These are phyloP conservation scores for Clavulina sp. DNA, from an alignment of 768 basidiomycete genomes.

Conservation along the genomic window DNA sequence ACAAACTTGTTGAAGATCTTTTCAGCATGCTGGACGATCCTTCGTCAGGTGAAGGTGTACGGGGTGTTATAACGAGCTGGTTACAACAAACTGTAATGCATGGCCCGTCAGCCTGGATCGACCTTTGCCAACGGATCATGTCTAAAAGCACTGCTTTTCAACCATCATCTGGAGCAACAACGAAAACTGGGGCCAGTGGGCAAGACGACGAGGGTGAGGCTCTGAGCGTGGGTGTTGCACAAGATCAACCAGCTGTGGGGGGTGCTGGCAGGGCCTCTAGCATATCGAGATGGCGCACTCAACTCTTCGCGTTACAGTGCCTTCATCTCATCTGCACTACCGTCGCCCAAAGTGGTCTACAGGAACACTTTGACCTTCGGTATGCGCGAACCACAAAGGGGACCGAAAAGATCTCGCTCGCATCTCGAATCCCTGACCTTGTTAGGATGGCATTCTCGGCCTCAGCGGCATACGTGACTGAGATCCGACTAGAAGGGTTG, in stretches of 20 bases:
- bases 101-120: conserved; percentile 95
- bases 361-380: conserved; percentile 69
- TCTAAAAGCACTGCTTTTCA: conserved; percentile 76
- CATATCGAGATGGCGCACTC: conserved; percentile 89
- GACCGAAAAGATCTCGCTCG: conserved; percentile 44
- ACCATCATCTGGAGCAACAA: conserved; percentile 44
- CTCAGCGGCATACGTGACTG: conserved; percentile 88
- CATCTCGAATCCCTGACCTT: conserved; percentile 75
- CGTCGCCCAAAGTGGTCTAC: conserved; percentile 50
- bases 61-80: conserved; percentile 88
- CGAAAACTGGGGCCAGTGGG: conserved; percentile 24
- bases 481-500: conserved; percentile 82
- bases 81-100: conserved; percentile 82
- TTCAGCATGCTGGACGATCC: conserved; percentile 94
- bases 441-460: conserved; percentile 98
- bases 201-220: conserved; percentile 92
- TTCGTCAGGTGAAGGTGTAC: conserved; percentile 81
- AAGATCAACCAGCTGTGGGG: conserved; percentile 19
- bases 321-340: conserved; percentile 74
- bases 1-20: conserved; percentile 81
- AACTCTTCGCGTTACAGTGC: conserved; percentile 85
- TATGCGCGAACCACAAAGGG: conserved; percentile 48
- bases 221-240: conserved; percentile 42
- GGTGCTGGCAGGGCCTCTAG: conserved; percentile 24
- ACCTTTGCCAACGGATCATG: conserved; percentile 95